phyloP scores from a whole-genome alignment of 208 protist genomes.

The Borovskyia barvae region DNA sequence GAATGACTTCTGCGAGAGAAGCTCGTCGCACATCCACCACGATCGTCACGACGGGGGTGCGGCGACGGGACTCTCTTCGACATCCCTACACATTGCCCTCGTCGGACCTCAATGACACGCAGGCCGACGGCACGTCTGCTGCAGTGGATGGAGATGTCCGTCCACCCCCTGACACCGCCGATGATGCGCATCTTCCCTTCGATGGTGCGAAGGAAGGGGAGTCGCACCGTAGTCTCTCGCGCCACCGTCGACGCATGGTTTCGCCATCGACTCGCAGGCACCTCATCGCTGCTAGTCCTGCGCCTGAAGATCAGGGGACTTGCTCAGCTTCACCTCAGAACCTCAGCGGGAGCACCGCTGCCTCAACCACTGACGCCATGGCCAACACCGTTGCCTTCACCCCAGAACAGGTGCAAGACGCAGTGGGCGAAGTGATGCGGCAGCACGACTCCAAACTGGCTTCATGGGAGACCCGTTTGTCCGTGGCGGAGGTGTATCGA shows the following conservation, averaged over 20 bases:
- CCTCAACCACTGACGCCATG: neutral
- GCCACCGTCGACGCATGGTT: no score
- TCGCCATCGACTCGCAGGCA: no score
- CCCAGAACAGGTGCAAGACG: slow-evolving; percentile 31
- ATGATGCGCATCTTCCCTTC: no score
- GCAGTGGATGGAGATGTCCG: no score
- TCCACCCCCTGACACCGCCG: no score
- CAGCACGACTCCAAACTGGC: slow-evolving; percentile 21
- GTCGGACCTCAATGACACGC: neutral
- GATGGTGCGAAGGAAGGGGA: no score
- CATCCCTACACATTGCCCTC: slow-evolving; percentile 5
- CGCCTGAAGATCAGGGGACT: no score
- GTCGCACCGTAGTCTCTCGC: no score
- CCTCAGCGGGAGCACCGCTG: slow-evolving; percentile 3
- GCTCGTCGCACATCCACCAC: no score
- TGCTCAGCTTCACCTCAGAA: neutral
- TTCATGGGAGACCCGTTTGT: slow-evolving; percentile 29
- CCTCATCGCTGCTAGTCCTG: no score
- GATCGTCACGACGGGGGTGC: neutral
- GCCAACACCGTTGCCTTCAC: neutral
- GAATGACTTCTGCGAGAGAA: no score
- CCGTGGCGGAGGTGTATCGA: slow-evolving; percentile 31
- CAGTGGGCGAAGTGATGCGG: slow-evolving; percentile 21
- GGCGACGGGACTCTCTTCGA: slow-evolving; percentile 6
- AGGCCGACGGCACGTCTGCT: neutral